Evolutionary conservation across 108 stramenopile species (phyloP).

Genomic region (Nitzschia sp.): DNA sequence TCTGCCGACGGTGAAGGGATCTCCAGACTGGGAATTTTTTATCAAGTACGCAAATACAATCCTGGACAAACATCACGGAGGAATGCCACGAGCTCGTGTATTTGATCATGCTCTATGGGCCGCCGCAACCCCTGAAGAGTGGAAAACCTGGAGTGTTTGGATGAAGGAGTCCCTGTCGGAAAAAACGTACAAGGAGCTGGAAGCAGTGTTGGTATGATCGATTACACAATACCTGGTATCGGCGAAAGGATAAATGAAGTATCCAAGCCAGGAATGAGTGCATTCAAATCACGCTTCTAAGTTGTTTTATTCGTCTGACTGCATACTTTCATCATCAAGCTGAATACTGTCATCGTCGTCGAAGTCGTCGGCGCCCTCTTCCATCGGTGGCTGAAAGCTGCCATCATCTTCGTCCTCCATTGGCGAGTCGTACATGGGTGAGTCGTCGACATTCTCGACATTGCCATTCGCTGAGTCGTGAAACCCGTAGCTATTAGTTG

Average conservation of each 20-base stretch:
- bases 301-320: neutral
- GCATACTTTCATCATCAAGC: slow-evolving; percentile 1
- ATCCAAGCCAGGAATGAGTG: no score
- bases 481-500: no score
- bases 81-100: slow-evolving; percentile 34
- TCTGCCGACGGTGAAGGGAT: slow-evolving; percentile 12
- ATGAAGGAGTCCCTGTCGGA: slow-evolving; percentile 18
- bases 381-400: neutral
- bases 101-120: slow-evolving; percentile 46
- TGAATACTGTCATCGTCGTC: neutral
- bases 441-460: neutral
- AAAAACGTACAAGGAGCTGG: neutral
- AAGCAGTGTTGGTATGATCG: neutral
- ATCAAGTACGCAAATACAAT: slow-evolving; percentile 21
- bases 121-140: slow-evolving; percentile 32
- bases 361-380: neutral
- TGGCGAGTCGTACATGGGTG: neutral
- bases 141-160: slow-evolving; percentile 25
- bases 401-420: neutral
- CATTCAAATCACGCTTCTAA: no score
- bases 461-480: no score
- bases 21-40: slow-evolving; percentile 30
- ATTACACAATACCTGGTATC: no score
- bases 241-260: no score
- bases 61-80: slow-evolving; percentile 26